Conservation (phyloP, 1,284 basidiomycete genomes). For the Athelia sp. region DNA sequence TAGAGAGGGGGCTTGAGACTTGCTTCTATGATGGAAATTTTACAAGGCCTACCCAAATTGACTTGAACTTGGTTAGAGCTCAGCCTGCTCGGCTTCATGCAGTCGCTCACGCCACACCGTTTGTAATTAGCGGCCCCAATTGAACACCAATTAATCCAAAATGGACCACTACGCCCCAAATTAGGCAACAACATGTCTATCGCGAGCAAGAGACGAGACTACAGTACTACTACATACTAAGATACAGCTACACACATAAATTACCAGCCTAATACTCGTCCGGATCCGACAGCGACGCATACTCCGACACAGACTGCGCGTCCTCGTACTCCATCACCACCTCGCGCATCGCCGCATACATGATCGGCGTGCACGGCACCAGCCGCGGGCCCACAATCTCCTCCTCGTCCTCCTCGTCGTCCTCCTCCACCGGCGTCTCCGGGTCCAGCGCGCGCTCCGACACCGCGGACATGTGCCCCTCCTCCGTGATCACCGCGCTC, state of each 20-base stretch:
- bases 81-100: too few relatives aligned
- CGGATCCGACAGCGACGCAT: constrained; percentile 64
- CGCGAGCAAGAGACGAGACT: too few relatives aligned
- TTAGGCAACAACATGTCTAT: too few relatives aligned
- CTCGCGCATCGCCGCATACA: constrained; percentile 74
- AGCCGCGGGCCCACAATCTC: constrained; percentile 69
- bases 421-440: constrained; percentile 27
- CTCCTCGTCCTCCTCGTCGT: constrained; percentile 35
- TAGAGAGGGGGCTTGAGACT: too few relatives aligned
- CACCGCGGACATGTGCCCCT: constrained; percentile 14
- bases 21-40: too few relatives aligned
- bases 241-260: neutral
- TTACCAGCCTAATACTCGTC: constrained; percentile 56
- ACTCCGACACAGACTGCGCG: constrained; percentile 65
- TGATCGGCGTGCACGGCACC: constrained; percentile 70
- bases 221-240: neutral
- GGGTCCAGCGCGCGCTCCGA: constrained; percentile 45
- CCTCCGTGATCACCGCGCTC: constrained; percentile 22
- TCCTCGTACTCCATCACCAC: constrained; percentile 77
- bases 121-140: too few relatives aligned
- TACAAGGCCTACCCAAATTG: too few relatives aligned
- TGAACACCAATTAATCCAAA: too few relatives aligned
- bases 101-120: too few relatives aligned
- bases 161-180: too few relatives aligned
- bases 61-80: too few relatives aligned